phyloP scores from a whole-genome alignment of 208 protist species.

The Naegleria gruberi region DNA sequence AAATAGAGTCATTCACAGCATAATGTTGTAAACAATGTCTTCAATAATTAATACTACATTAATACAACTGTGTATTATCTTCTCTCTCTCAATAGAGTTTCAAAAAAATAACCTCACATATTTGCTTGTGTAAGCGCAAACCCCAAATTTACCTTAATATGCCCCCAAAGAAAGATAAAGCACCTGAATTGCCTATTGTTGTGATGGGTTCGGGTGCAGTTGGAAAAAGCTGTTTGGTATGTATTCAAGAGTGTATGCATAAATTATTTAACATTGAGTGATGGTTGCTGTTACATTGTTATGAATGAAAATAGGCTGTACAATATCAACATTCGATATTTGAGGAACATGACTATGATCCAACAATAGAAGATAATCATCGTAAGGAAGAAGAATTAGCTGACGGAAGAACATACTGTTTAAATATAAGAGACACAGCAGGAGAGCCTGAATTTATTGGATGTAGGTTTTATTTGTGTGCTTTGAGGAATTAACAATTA shows the following conservation, averaged over 20 bases:
- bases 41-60: no score
- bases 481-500: not conserved
- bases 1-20: no score
- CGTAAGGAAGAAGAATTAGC: constrained; percentile 47
- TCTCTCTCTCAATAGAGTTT: no score
- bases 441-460: constrained; percentile 32
- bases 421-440: constrained; percentile 66
- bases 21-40: no score
- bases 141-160: no score
- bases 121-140: no score
- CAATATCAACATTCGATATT: not conserved
- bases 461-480: not conserved
- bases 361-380: constrained; percentile 60
- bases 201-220: constrained; percentile 9
- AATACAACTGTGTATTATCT: no score
- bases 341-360: constrained; percentile 37
- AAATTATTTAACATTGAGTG: not conserved
- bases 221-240: not conserved
- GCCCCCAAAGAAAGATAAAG: no score
- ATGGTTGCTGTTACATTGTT: not conserved
- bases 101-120: no score
- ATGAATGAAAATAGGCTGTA: not conserved
- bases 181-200: no score
- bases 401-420: constrained; percentile 40
- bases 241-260: not conserved